Conservation (phyloP, 306 rosid genomes). For the Begonia fuchsioides region DNA sequence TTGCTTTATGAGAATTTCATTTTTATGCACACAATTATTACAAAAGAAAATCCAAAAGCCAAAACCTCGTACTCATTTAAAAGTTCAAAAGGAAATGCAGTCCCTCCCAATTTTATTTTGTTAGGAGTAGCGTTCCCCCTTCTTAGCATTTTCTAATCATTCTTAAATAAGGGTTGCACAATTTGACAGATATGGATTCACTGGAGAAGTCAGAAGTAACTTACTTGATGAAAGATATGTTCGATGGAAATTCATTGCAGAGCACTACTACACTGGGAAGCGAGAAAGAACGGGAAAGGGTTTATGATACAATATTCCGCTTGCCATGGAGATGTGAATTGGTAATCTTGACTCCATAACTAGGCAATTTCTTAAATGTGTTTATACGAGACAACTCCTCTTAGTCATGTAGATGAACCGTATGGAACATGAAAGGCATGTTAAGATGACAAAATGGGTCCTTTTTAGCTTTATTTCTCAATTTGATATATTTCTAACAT, state of each 20-base stretch:
- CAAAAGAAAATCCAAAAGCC: no score
- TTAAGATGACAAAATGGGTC: no score
- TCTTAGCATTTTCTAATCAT: not conserved
- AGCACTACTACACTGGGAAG: conserved; percentile 80
- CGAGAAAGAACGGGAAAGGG: conserved; percentile 87
- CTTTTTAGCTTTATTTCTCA: no score
- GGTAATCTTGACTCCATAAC: conserved; percentile 33
- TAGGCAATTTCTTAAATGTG: not conserved
- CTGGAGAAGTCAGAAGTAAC: conserved; percentile 59
- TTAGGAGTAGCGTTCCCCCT: not conserved
- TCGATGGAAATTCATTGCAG: conserved; percentile 68
- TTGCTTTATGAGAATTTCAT: no score
- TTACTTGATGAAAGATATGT: conserved; percentile 77
- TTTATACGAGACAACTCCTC: no score
- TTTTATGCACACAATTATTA: no score
- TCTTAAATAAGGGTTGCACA: conserved; percentile 8
- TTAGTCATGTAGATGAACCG: no score
- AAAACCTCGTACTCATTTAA: no score
- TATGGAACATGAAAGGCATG: no score
- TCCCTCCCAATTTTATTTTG: no score
- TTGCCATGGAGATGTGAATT: conserved; percentile 99
- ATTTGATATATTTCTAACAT: no score
- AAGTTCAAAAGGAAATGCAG: no score
- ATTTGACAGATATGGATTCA: conserved; percentile 39
- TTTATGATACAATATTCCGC: conserved; percentile 91